Conservation (phyloP, 1,284 basidiomycete genomes). For the Leccinum griseonigrum region DNA sequence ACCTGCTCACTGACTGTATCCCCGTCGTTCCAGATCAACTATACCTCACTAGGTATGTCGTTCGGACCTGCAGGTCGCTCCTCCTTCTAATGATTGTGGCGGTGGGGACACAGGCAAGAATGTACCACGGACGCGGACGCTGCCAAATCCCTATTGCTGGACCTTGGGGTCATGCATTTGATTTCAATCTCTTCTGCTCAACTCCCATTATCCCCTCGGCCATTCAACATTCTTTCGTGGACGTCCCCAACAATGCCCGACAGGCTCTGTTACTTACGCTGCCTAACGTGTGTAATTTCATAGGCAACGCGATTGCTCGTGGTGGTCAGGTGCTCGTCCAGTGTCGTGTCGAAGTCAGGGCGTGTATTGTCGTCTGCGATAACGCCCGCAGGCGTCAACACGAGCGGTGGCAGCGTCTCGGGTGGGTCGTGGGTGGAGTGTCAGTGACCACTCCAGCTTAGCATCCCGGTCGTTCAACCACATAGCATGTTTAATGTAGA, state of each 20-base stretch:
- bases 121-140: constrained; percentile 35
- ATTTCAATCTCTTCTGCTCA: constrained; percentile 50
- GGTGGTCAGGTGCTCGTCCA: constrained; percentile 63
- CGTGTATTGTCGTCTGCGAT: constrained; percentile 57
- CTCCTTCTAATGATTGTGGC: constrained; percentile 40
- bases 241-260: constrained; percentile 36
- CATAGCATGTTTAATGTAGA: no score
- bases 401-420: no score
- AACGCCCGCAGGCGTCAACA: no score
- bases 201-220: constrained; percentile 30
- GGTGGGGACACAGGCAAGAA: constrained; percentile 98
- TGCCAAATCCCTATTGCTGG: constrained; percentile 48
- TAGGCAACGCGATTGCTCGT: constrained; percentile 38
- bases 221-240: constrained; percentile 40
- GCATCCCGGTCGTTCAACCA: no score
- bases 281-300: constrained; percentile 42
- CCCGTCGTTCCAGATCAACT: constrained; percentile 45
- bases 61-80: neutral
- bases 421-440: no score
- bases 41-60: constrained; percentile 48
- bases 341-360: constrained; percentile 50
- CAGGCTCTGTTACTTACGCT: constrained; percentile 44
- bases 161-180: constrained; percentile 50
- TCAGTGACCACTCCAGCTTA: no score
- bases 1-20: constrained; percentile 48